Percentiles rank a stretch among this genome's conserved stretches.
phyloP scores from a whole-genome alignment of 441 rosid genomes.

The Flueggea neowawraea region DNA sequence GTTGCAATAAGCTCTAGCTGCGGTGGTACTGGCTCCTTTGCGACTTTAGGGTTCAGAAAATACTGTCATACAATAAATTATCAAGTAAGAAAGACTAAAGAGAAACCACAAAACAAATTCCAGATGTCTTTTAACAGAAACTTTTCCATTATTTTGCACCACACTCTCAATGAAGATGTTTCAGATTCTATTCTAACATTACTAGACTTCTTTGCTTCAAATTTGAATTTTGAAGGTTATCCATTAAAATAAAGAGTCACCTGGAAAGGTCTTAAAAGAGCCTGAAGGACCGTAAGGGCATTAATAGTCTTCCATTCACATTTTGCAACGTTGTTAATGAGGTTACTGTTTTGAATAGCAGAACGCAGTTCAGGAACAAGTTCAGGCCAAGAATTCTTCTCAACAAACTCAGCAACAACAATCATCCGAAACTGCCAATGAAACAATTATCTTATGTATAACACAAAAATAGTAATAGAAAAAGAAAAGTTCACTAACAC shows the following conservation, averaged over 20 bases:
- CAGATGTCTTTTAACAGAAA: too few species aligned
- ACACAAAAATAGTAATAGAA: slow-evolving; percentile 1
- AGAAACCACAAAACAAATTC: not conserved
- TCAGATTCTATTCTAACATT: too few species aligned
- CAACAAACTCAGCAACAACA: slow-evolving; percentile 60
- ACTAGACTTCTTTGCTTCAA: too few species aligned
- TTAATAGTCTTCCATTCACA: slow-evolving; percentile 57
- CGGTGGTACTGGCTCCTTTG: slow-evolving; percentile 75
- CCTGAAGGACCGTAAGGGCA: slow-evolving; percentile 53
- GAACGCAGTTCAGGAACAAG: slow-evolving; percentile 60
- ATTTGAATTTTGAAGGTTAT: too few species aligned
- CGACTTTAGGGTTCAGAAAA: slow-evolving; percentile 79
- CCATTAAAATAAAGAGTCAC: slow-evolving; percentile 22
- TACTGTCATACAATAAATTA: slow-evolving; percentile 40
- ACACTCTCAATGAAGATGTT: too few species aligned
- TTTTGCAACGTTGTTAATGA: slow-evolving; percentile 27
- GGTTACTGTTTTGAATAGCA: slow-evolving; percentile 65
- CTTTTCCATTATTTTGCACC: too few species aligned
- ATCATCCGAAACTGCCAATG: slow-evolving; percentile 58
- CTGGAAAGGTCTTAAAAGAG: slow-evolving; percentile 80
- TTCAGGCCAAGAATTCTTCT: slow-evolving; percentile 75
- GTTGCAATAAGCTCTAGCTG: slow-evolving; percentile 66
- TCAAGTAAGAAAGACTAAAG: slow-evolving; percentile 2
- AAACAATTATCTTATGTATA: slow-evolving; percentile 3
- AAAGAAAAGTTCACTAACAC: not conserved